phyloP scores from a whole-genome alignment of 768 basidiomycete species.

The Ramaria sp. region DNA sequence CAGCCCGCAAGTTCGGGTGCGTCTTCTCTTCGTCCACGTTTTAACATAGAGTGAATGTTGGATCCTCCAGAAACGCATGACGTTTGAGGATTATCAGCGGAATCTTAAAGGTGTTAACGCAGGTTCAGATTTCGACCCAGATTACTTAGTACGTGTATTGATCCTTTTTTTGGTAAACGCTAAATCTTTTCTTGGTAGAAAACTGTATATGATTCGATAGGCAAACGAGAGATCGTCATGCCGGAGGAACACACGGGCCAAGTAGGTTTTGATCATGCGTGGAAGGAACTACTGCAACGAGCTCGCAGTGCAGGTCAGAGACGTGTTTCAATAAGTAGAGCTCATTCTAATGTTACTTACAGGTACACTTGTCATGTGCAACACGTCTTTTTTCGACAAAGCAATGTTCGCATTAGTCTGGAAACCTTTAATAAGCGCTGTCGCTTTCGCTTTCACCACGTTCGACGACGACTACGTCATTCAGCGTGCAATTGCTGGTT shows the following conservation, averaged over 20 bases:
- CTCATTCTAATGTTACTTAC: slow-evolving; percentile 3
- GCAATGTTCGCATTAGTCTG: slow-evolving; percentile 94
- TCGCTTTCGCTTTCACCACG: slow-evolving; percentile 90
- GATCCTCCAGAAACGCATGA: slow-evolving; percentile 77
- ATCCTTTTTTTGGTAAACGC: background rate
- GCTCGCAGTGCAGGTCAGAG: slow-evolving; percentile 66
- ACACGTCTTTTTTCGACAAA: slow-evolving; percentile 70
- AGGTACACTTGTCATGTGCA: slow-evolving; percentile 68
- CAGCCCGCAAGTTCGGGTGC: slow-evolving; percentile 83
- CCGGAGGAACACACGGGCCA: slow-evolving; percentile 96
- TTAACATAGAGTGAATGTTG: background rate
- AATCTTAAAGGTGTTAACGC: slow-evolving; percentile 93
- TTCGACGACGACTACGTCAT: slow-evolving; percentile 97
- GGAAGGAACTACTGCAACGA: slow-evolving; percentile 87
- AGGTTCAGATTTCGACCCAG: slow-evolving; percentile 68
- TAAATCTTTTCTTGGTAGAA: slow-evolving; percentile 36
- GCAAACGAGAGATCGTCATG: slow-evolving; percentile 90
- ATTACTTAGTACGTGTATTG: slow-evolving; percentile 58
- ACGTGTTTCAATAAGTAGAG: slow-evolving; percentile 3
- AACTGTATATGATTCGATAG: slow-evolving; percentile 88
- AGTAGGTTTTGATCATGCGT: slow-evolving; percentile 96
- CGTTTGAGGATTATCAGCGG: slow-evolving; percentile 84
- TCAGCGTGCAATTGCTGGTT: slow-evolving; percentile 90
- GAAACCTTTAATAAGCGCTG: slow-evolving; percentile 87
- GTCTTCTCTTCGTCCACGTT: slow-evolving; percentile 16